Evolutionary conservation across 805 yeast species (phyloP).

Genomic region (Spathaspora sp.): DNA sequence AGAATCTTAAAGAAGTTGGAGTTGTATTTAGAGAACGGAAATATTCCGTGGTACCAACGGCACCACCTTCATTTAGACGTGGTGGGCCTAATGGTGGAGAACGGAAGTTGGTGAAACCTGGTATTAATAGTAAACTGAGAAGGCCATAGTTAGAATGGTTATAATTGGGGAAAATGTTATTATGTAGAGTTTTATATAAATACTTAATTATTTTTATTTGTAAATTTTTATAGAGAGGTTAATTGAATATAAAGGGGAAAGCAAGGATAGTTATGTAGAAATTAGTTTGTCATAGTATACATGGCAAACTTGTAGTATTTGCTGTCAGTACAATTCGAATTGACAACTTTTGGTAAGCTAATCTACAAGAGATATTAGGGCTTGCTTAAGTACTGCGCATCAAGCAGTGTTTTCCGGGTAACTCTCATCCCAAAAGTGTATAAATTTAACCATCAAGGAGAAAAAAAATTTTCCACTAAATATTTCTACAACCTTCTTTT

Average conservation of each 20-base stretch:
- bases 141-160: not conserved
- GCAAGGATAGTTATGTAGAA: too few relatives aligned
- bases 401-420: not conserved
- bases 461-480: not conserved
- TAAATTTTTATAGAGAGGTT: not conserved
- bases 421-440: not conserved
- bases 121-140: not conserved
- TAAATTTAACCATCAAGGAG: not conserved
- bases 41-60: conserved; percentile 74
- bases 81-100: not conserved
- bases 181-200: not conserved
- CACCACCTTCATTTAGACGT: conserved; percentile 43
- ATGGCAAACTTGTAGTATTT: not conserved
- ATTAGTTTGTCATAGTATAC: too few relatives aligned
- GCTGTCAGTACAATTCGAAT: too few relatives aligned
- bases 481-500: not conserved
- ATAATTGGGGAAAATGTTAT: not conserved
- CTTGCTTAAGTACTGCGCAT: not conserved
- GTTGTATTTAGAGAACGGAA: conserved; percentile 67
- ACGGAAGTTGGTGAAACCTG: not conserved
- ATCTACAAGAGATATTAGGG: not conserved
- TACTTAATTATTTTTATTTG: not conserved
- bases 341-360: too few relatives aligned
- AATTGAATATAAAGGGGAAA: not conserved
- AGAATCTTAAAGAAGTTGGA: conserved; percentile 66